These are phyloP conservation scores for Sporothrix globosa DNA, from an alignment of 2,329 filamentous ascomycete genomes.

Conservation along the genomic window DNA sequence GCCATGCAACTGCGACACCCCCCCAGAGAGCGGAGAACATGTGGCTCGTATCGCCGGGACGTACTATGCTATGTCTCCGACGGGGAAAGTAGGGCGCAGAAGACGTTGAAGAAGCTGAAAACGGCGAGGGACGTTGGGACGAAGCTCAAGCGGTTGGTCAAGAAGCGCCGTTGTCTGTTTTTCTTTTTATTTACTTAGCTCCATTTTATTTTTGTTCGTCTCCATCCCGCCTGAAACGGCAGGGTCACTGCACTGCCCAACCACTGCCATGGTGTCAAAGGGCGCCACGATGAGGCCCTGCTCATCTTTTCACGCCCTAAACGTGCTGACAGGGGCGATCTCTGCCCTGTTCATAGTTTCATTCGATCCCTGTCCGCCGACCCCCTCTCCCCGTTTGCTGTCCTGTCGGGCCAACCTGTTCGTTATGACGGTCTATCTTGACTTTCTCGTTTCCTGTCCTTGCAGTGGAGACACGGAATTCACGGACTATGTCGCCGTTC, in stretches of 20 bases:
- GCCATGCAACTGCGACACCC: no score
- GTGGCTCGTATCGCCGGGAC: no score
- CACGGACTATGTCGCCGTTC: no score
- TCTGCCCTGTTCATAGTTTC: neutral
- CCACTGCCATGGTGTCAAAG: neutral
- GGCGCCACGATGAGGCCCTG: neutral
- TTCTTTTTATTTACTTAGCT: neutral
- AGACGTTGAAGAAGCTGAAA: no score
- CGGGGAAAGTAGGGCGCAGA: no score
- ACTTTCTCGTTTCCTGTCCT: neutral
- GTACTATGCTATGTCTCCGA: no score
- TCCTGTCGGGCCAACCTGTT: neutral
- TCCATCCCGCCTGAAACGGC: no score
- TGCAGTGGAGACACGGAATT: neutral
- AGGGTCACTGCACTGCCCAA: conserved; percentile 11
- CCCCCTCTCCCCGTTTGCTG: neutral
- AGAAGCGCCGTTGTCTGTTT: no score
- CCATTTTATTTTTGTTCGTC: neutral
- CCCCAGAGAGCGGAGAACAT: no score
- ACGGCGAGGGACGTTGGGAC: no score
- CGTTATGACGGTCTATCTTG: neutral
- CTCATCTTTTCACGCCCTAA: neutral
- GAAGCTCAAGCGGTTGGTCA: no score
- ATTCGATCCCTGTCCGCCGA: neutral
- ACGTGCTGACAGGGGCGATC: conserved; percentile 11